These are phyloP conservation scores for Sindora glabra DNA, from an alignment of 306 rosid species.

Conservation along the genomic window DNA sequence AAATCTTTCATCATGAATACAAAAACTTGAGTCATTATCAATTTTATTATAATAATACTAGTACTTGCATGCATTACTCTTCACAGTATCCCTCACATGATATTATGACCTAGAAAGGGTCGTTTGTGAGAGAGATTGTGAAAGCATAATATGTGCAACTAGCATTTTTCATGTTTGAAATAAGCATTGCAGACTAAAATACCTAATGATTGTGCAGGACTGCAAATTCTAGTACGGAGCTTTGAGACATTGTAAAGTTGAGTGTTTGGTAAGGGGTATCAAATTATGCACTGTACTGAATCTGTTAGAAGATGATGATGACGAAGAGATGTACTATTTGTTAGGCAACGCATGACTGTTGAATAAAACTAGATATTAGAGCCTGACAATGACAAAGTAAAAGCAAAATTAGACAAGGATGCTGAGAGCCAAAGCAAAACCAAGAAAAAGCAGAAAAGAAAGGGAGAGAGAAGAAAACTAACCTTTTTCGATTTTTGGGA, in stretches of 20 bases:
- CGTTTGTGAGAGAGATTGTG: too few relatives aligned
- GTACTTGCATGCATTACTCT: too few relatives aligned
- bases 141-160: too few relatives aligned
- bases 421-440: conserved; percentile 46
- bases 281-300: conserved; percentile 34
- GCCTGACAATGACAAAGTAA: conserved; percentile 50
- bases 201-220: conserved; percentile 30
- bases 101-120: too few relatives aligned
- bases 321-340: conserved; percentile 29
- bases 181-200: conserved; percentile 1
- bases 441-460: conserved; percentile 35
- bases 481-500: conserved; percentile 94
- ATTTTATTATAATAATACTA: not conserved
- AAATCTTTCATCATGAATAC: conserved; percentile 28
- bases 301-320: conserved; percentile 41
- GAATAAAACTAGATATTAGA: conserved; percentile 45
- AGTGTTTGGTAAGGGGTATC: conserved; percentile 41
- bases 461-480: conserved; percentile 33
- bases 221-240: conserved; percentile 12
- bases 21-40: conserved; percentile 14
- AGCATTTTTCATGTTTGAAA: too few relatives aligned
- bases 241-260: conserved; percentile 37
- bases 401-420: conserved; percentile 52
- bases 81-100: too few relatives aligned
- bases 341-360: conserved; percentile 36